These are phyloP conservation scores for Podospora comata DNA, from an alignment of 495 filamentous ascomycete species.

Conservation along the genomic window DNA sequence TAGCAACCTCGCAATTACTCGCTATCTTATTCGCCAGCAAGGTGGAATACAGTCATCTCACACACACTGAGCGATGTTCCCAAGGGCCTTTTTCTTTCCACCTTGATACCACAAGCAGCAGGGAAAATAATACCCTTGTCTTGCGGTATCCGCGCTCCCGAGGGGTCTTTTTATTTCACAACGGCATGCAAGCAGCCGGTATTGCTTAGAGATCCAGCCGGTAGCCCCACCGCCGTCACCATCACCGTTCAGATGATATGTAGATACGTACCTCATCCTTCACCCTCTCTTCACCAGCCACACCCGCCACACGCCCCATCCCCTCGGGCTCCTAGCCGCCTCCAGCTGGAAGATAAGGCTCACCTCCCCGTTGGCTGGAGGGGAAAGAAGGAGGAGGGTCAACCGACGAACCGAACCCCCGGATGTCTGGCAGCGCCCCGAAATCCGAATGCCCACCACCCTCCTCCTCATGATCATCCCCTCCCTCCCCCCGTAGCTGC, in stretches of 20 bases:
- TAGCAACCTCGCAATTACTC: background rate
- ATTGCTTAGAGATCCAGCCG: background rate
- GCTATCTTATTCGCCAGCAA: constrained; percentile 9
- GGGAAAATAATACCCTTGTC: background rate
- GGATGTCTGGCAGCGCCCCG: background rate
- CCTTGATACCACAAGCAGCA: background rate
- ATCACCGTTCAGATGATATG: background rate
- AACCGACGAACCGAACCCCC: too few species aligned
- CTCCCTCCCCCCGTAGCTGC: too few species aligned
- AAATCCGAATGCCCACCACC: background rate
- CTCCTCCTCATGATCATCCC: background rate
- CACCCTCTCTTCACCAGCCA: background rate
- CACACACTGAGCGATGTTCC: background rate
- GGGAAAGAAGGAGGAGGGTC: too few species aligned
- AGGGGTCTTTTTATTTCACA: background rate
- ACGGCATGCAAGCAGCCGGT: constrained; percentile 4
- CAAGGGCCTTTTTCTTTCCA: background rate
- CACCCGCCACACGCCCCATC: background rate
- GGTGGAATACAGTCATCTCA: background rate
- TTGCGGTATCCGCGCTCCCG: constrained; percentile 5
- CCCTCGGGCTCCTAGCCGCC: constrained; percentile 2
- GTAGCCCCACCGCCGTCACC: background rate
- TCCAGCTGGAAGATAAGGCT: constrained; percentile 6
- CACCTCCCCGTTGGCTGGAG: background rate
- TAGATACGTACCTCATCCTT: background rate